phyloP scores from a whole-genome alignment of 2,329 filamentous ascomycete genomes.

The Hymenoscyphus infarciens region DNA sequence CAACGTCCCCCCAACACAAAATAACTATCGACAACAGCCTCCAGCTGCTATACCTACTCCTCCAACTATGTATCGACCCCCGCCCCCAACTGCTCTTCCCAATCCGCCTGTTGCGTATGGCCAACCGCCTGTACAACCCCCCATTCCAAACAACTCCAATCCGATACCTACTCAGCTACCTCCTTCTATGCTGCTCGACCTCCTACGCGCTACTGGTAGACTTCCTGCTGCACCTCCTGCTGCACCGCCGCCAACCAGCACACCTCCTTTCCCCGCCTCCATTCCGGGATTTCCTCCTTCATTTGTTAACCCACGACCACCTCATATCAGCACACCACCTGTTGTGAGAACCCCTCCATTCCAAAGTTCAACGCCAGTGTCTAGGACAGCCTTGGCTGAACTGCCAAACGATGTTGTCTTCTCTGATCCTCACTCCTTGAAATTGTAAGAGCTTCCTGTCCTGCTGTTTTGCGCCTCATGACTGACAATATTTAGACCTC shows the following conservation, averaged over 20 bases:
- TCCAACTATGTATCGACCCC: slow-evolving; percentile 8
- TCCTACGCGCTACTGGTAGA: slow-evolving; percentile 65
- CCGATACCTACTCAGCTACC: slow-evolving; percentile 40
- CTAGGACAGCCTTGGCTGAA: slow-evolving; percentile 28
- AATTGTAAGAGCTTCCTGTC: slow-evolving; percentile 55
- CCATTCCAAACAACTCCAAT: slow-evolving; percentile 6
- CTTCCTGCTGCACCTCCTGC: slow-evolving; percentile 47
- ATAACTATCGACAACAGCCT: slow-evolving; percentile 27
- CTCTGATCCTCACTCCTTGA: slow-evolving; percentile 61
- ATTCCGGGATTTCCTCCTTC: slow-evolving; percentile 38
- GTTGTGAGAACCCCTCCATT: slow-evolving; percentile 32
- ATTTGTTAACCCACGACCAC: slow-evolving; percentile 27
- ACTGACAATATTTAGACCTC: slow-evolving; percentile 49
- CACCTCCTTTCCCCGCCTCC: slow-evolving; percentile 41
- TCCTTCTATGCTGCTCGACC: slow-evolving; percentile 51
- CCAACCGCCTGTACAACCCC: slow-evolving; percentile 3
- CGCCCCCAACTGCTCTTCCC: slow-evolving; percentile 36
- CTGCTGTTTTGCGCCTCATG: slow-evolving; percentile 17
- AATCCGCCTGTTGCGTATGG: slow-evolving; percentile 1
- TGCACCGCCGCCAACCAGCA: slow-evolving; percentile 37
- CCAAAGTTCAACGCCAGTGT: slow-evolving; percentile 24
- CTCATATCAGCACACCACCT: slow-evolving; percentile 6
- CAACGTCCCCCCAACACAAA: slow-evolving; percentile 32
- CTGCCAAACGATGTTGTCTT: slow-evolving; percentile 52
- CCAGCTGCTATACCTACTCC: slow-evolving; percentile 28